Conservation (phyloP, 768 basidiomycete species). For the Tylopilus felleus region DNA sequence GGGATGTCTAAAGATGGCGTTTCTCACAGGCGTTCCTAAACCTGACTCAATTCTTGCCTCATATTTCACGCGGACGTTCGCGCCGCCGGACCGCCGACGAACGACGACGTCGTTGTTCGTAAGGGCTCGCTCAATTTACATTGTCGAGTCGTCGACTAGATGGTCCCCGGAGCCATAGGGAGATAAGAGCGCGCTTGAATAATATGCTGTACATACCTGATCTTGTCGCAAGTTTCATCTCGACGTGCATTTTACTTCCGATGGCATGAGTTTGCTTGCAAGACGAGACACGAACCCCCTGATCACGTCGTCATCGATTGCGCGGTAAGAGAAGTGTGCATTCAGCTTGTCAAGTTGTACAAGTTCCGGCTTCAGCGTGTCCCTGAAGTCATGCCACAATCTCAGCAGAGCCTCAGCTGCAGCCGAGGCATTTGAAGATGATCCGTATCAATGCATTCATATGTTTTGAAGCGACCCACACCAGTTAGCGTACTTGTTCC, state of each 20-base stretch:
- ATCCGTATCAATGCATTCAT: slow-evolving; percentile 9
- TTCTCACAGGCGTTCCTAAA: neutral
- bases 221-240: slow-evolving; percentile 3
- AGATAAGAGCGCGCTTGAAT: slow-evolving; percentile 1
- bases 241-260: neutral
- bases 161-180: neutral
- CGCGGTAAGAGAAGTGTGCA: neutral
- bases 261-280: neutral
- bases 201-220: neutral
- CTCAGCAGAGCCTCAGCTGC: neutral
- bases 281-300: neutral
- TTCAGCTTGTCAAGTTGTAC: neutral
- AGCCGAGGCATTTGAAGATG: slow-evolving; percentile 4
- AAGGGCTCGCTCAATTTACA: neutral
- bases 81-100: neutral
- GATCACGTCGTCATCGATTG: neutral
- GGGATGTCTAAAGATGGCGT: neutral
- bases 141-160: neutral
- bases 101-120: too few species aligned
- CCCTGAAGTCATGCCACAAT: neutral
- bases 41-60: neutral
- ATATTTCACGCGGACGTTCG: neutral
- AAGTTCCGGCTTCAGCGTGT: neutral
- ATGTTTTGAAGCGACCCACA: neutral
- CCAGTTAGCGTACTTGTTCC: neutral